A percentile compares a stretch with the other conserved stretches of the same genome.
Conservation (phyloP, 176 grass and related monocot genomes). For the Alopecurus myosuroides region DNA sequence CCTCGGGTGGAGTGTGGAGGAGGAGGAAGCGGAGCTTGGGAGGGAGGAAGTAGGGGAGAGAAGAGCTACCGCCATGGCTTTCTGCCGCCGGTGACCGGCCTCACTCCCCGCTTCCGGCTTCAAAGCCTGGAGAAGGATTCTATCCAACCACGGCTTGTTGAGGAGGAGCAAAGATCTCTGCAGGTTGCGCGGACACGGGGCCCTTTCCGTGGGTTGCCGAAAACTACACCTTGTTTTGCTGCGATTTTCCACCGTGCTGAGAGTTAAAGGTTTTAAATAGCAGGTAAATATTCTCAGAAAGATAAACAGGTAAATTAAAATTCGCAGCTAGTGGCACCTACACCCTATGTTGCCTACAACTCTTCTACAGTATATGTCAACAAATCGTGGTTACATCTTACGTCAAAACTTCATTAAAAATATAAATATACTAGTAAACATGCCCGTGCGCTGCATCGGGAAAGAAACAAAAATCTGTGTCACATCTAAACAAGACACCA, state of each 20-base stretch:
- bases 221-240: not conserved
- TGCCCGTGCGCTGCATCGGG: no score
- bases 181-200: not conserved
- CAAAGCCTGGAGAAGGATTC: not conserved
- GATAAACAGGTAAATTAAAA: not conserved
- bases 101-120: slow-evolving; percentile 11
- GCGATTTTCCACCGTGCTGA: not conserved
- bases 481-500: no score
- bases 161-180: not conserved
- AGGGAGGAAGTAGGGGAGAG: slow-evolving; percentile 28
- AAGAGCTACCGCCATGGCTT: slow-evolving; percentile 39
- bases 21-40: slow-evolving; percentile 1
- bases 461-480: no score
- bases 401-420: not conserved
- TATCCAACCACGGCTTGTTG: slow-evolving; percentile 26
- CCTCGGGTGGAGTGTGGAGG: slow-evolving; percentile 17
- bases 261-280: not conserved
- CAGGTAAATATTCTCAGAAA: no score
- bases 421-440: no score
- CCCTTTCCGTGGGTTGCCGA: not conserved
- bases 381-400: not conserved
- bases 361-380: not conserved
- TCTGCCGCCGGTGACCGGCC: not conserved
- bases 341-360: not conserved
- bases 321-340: not conserved